phyloP scores from a whole-genome alignment of 2,329 filamentous ascomycete species.

The Ceratocystis variospora region DNA sequence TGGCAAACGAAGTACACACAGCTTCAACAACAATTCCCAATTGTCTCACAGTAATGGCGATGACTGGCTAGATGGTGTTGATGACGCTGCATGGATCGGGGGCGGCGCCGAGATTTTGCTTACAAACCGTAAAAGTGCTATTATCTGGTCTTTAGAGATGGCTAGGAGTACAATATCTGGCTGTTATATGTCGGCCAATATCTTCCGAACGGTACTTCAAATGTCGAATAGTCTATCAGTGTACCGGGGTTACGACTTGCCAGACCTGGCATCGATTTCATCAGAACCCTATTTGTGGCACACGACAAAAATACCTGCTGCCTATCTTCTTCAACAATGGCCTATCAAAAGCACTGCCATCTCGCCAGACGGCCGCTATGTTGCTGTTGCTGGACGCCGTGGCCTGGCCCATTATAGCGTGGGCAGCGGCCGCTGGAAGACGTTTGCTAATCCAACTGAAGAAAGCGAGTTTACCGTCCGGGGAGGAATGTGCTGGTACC shows the following conservation, averaged over 20 bases:
- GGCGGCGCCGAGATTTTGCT: constrained; percentile 77
- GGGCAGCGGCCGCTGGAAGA: constrained; percentile 89
- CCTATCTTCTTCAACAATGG: constrained; percentile 85
- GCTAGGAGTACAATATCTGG: constrained; percentile 85
- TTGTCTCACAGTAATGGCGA: constrained; percentile 58
- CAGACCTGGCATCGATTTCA: constrained; percentile 80
- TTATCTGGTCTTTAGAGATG: constrained; percentile 80
- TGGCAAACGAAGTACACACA: constrained; percentile 74
- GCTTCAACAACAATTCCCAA: constrained; percentile 56
- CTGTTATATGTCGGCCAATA: constrained; percentile 81
- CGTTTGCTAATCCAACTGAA: constrained; percentile 63
- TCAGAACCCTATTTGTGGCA: constrained; percentile 94
- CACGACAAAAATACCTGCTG: constrained; percentile 68
- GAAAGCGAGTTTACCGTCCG: constrained; percentile 87
- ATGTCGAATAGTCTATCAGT: constrained; percentile 80
- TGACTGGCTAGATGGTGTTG: constrained; percentile 68
- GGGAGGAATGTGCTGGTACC: constrained; percentile 97
- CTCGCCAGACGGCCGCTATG: constrained; percentile 82
- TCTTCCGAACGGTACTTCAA: constrained; percentile 77
- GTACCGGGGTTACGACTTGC: constrained; percentile 83
- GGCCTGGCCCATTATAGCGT: constrained; percentile 93
- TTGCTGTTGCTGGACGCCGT: constrained; percentile 86
- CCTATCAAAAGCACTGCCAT: constrained; percentile 78
- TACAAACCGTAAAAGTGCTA: constrained; percentile 54
- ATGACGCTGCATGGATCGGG: constrained; percentile 71